Evolutionary conservation across 169 alveolate genomes (phyloP).

Genomic region (Plasmodium cynomolgi): DNA sequence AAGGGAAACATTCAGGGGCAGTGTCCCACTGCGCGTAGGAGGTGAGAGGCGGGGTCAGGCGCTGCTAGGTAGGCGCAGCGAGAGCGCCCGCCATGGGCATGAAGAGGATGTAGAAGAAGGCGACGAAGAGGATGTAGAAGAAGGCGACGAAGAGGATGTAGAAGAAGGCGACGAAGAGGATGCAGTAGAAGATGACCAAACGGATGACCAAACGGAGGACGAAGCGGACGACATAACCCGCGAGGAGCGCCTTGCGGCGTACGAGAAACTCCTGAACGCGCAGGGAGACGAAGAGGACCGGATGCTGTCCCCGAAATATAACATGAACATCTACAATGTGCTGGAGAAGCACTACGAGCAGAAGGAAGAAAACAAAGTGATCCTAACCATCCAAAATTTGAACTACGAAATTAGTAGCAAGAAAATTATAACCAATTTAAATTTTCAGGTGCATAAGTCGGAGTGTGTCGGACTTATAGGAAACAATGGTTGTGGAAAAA

Average conservation of each 20-base stretch:
- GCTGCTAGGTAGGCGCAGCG: not conserved
- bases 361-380: conserved; percentile 31
- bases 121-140: not conserved
- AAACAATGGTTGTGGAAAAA: conserved; percentile 85
- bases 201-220: not conserved
- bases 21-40: not conserved
- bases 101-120: not conserved
- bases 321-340: conserved; percentile 55
- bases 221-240: not conserved
- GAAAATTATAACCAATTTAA: conserved; percentile 78
- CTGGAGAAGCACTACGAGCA: conserved; percentile 52
- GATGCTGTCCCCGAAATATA: conserved; percentile 62
- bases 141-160: not conserved
- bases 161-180: not conserved
- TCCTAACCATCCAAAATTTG: conserved; percentile 57
- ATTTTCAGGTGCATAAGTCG: conserved; percentile 75
- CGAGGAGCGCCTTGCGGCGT: not conserved
- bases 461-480: conserved; percentile 86
- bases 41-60: not conserved
- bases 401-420: conserved; percentile 74
- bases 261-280: conserved; percentile 20
- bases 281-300: conserved; percentile 14
- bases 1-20: not conserved
- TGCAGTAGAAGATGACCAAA: not conserved
- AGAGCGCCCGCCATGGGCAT: not conserved